Conservation (phyloP, 257 asterid species). For the Marsdenia floribunda region DNA sequence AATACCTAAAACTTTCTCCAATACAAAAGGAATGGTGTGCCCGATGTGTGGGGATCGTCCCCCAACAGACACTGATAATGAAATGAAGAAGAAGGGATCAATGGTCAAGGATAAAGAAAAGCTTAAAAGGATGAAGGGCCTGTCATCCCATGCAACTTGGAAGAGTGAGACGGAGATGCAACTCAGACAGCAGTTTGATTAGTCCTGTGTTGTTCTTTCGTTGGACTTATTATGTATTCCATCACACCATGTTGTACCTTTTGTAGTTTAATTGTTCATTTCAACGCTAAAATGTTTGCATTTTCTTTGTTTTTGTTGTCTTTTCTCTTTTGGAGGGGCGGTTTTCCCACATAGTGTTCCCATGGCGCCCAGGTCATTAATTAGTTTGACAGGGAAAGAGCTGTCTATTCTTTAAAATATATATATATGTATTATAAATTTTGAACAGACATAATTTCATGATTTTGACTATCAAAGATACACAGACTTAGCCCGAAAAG, state of each 20-base stretch:
- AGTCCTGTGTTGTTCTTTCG: not conserved
- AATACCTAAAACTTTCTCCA: slow-evolving; percentile 72
- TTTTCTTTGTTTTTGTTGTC: too few species aligned
- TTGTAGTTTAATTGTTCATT: not conserved
- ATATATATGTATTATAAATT: too few species aligned
- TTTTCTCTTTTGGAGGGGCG: too few species aligned
- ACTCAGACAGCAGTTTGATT: slow-evolving; percentile 95
- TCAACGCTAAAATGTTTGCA: not conserved
- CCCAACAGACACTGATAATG: slow-evolving; percentile 44
- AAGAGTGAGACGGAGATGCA: slow-evolving; percentile 98
- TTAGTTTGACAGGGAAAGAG: too few species aligned
- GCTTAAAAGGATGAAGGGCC: slow-evolving; percentile 94
- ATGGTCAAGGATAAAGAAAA: slow-evolving; percentile 84
- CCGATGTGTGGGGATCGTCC: slow-evolving; percentile 77
- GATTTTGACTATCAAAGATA: too few species aligned
- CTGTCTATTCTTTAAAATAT: too few species aligned
- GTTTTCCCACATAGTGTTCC: too few species aligned
- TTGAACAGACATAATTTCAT: too few species aligned
- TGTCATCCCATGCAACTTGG: slow-evolving; percentile 94
- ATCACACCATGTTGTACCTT: not conserved
- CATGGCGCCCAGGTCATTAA: too few species aligned
- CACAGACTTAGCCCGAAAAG: too few species aligned
- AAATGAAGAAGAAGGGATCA: slow-evolving; percentile 67
- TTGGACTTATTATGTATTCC: not conserved
- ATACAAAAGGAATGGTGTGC: slow-evolving; percentile 66